Percentiles rank a stretch among this genome's conserved stretches.
phyloP scores from a whole-genome alignment of 345 rosid species.

The Iberis pinnata region DNA sequence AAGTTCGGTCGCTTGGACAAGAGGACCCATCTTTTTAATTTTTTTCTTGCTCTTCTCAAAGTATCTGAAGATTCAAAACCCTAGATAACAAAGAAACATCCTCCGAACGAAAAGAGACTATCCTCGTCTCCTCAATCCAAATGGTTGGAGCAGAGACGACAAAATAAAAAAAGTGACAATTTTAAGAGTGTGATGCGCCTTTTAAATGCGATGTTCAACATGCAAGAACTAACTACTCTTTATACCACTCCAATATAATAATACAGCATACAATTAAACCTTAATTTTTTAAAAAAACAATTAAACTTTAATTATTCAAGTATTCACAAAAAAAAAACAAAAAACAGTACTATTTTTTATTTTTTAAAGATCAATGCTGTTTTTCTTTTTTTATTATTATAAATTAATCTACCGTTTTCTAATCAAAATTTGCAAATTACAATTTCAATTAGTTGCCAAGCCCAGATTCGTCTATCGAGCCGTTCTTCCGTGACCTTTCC shows the following conservation, averaged over 20 bases:
- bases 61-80: constrained; percentile 22
- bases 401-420: too few relatives aligned
- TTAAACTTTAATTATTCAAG: too few relatives aligned
- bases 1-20: constrained; percentile 28
- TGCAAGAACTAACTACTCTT: constrained; percentile 9
- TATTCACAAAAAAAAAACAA: too few relatives aligned
- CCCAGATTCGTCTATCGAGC: too few relatives aligned
- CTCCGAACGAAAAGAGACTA: constrained; percentile 2
- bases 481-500: too few relatives aligned
- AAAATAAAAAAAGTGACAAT: neutral
- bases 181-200: constrained; percentile 5
- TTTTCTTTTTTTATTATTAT: too few relatives aligned
- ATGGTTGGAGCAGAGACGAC: neutral
- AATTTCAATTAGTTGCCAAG: too few relatives aligned
- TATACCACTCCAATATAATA: neutral
- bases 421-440: too few relatives aligned
- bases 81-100: constrained; percentile 30
- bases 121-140: constrained; percentile 9
- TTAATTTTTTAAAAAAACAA: too few relatives aligned
- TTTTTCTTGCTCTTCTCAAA: neutral
- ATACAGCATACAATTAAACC: neutral
- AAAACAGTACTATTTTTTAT: too few relatives aligned
- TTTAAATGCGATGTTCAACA: constrained; percentile 22
- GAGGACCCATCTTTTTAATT: constrained; percentile 48
- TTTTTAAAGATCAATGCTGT: too few relatives aligned